phyloP scores from a whole-genome alignment of 768 basidiomycete genomes.

The Termitomyces heimii region DNA sequence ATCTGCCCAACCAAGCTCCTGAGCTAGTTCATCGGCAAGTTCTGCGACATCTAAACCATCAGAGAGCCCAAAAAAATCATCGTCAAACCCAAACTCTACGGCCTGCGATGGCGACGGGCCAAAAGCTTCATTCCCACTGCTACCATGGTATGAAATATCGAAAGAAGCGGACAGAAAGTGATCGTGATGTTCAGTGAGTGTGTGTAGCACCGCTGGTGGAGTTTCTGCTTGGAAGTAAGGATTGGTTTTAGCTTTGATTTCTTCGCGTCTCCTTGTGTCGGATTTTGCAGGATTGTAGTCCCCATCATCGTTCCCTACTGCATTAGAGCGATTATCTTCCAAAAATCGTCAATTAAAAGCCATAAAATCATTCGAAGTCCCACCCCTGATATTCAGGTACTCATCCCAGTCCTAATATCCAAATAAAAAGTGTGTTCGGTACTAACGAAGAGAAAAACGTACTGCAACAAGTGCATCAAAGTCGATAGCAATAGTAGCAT shows the following conservation, averaged over 20 bases:
- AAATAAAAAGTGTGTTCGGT: background rate
- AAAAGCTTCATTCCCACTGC: conserved; percentile 19
- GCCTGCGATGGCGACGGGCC: conserved; percentile 52
- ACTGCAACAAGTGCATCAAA: conserved; percentile 65
- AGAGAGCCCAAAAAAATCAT: conserved; percentile 44
- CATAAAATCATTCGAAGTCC: background rate
- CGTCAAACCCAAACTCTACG: conserved; percentile 43
- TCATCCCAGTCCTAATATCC: conserved; percentile 54
- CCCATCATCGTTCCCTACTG: conserved; percentile 34
- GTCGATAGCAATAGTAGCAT: conserved; percentile 42
- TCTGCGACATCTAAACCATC: conserved; percentile 55
- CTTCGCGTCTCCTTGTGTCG: conserved; percentile 14
- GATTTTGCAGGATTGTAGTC: conserved; percentile 41
- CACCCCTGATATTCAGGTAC: conserved; percentile 45
- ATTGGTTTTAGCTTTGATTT: conserved; percentile 14
- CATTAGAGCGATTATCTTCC: conserved; percentile 3
- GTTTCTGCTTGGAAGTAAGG: conserved; percentile 30
- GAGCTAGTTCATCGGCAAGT: conserved; percentile 69
- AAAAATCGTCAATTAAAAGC: background rate
- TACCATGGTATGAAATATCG: conserved; percentile 49
- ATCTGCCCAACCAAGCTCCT: conserved; percentile 67
- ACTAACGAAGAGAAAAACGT: conserved; percentile 15
- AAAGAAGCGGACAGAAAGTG: conserved; percentile 63
- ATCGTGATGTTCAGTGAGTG: conserved; percentile 67
- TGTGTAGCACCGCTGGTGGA: conserved; percentile 49